Evolutionary conservation across 345 rosid genomes (phyloP).

Genomic region (Populus davidiana): DNA sequence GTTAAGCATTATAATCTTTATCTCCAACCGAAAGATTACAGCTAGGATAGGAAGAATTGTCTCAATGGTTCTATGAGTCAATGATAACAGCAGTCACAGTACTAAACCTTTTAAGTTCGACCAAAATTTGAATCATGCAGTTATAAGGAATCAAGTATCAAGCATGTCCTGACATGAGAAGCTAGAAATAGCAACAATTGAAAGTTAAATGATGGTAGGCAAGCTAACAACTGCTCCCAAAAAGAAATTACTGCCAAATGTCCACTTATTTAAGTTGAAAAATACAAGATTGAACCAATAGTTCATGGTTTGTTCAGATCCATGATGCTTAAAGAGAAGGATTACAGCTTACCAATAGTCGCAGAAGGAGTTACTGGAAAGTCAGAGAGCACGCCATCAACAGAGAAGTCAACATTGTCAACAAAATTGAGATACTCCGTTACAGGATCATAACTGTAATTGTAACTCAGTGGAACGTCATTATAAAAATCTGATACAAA

Average conservation of each 20-base stretch:
- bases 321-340: not conserved
- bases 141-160: not conserved
- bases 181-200: not conserved
- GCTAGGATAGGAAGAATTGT: not conserved
- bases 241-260: not conserved
- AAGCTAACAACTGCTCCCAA: not conserved
- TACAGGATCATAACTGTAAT: conserved; percentile 79
- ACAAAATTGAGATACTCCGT: conserved; percentile 62
- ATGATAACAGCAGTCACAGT: not conserved
- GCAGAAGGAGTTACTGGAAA: conserved; percentile 79
- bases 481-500: conserved; percentile 73
- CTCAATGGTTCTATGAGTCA: not conserved
- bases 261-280: not conserved
- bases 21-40: not conserved
- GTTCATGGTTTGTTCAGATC: not conserved
- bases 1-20: not conserved
- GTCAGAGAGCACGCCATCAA: conserved; percentile 86
- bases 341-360: conserved; percentile 50
- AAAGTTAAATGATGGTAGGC: conserved; percentile 2
- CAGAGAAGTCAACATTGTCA: conserved; percentile 78
- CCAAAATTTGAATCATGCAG: not conserved
- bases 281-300: not conserved
- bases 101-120: not conserved
- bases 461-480: conserved; percentile 66
- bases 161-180: not conserved